Conservation (phyloP, 768 basidiomycete genomes). For the Chiua virens region DNA sequence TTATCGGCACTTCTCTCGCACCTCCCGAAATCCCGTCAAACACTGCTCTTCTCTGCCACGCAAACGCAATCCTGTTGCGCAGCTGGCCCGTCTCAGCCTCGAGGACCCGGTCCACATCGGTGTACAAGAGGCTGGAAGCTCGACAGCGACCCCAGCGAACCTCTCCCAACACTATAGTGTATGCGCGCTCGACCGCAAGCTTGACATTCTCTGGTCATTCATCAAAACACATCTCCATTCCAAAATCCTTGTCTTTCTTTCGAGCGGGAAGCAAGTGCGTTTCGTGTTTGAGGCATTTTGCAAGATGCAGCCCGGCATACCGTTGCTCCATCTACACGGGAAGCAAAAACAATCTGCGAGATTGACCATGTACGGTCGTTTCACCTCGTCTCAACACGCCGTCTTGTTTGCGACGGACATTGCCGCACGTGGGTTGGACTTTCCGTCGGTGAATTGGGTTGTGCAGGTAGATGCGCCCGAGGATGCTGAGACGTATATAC, state of each 20-base stretch:
- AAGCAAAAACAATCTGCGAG: constrained; percentile 96
- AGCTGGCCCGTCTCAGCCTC: constrained; percentile 88
- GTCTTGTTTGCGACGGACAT: constrained; percentile 95
- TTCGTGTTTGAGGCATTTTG: constrained; percentile 96
- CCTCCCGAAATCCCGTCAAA: constrained; percentile 89
- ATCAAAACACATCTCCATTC: constrained; percentile 90
- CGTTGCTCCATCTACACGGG: constrained; percentile 92
- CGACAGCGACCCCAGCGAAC: constrained; percentile 61
- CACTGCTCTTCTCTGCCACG: constrained; percentile 94
- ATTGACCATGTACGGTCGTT: constrained; percentile 78
- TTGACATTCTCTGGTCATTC: constrained; percentile 91
- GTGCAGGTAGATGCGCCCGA: constrained; percentile 95
- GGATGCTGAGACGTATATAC: constrained; percentile 96
- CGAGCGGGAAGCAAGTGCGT: constrained; percentile 94
- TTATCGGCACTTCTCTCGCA: constrained; percentile 90
- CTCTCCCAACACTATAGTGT: constrained; percentile 90
- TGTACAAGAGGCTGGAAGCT: constrained; percentile 47
- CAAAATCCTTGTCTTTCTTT: constrained; percentile 93
- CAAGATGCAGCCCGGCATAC: constrained; percentile 90
- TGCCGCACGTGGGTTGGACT: constrained; percentile 94
- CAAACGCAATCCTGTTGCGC: constrained; percentile 87
- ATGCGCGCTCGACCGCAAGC: constrained; percentile 81
- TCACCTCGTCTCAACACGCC: constrained; percentile 78
- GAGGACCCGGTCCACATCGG: constrained; percentile 78
- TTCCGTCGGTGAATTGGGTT: constrained; percentile 97